Evolutionary conservation across 495 filamentous ascomycete species (phyloP).

Genomic region (Rostrohypoxylon terebratum): DNA sequence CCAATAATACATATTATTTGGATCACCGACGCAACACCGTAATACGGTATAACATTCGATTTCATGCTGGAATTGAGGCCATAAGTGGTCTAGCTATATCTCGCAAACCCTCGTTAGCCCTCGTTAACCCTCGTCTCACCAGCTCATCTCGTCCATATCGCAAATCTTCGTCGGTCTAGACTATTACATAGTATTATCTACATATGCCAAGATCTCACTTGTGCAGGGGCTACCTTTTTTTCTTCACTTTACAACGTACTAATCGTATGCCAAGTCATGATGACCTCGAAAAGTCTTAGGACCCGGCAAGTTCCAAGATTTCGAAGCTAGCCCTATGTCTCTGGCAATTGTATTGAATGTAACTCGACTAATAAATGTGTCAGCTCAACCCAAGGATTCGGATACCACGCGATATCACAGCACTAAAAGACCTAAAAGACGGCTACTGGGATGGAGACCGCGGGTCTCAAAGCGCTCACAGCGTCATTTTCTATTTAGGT

Average conservation of each 20-base stretch:
- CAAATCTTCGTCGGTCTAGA: slow-evolving; percentile 16
- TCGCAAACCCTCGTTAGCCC: neutral
- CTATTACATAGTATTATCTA: slow-evolving; percentile 11
- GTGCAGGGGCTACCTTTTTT: neutral
- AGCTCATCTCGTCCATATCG: slow-evolving; percentile 1
- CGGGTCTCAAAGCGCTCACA: neutral
- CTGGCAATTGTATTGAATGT: neutral
- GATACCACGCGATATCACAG: slow-evolving; percentile 6
- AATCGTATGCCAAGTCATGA: neutral
- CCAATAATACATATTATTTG: neutral
- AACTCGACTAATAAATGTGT: slow-evolving; percentile 15
- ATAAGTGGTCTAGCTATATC: slow-evolving; percentile 5
- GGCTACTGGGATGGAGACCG: neutral
- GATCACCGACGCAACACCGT: slow-evolving; percentile 16
- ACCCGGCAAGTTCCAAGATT: neutral
- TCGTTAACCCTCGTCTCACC: slow-evolving; percentile 1
- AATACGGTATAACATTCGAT: slow-evolving; percentile 14
- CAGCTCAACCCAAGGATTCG: slow-evolving; percentile 17
- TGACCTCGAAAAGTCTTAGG: neutral
- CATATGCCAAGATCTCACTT: slow-evolving; percentile 30
- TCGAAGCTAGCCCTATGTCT: slow-evolving; percentile 13
- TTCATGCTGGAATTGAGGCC: slow-evolving; percentile 2
- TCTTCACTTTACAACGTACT: neutral
- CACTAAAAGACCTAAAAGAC: no score
- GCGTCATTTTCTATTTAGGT: neutral